These are phyloP conservation scores for Tolypocladium ovalisporum DNA, from an alignment of 2,329 filamentous ascomycete genomes.

Conservation along the genomic window DNA sequence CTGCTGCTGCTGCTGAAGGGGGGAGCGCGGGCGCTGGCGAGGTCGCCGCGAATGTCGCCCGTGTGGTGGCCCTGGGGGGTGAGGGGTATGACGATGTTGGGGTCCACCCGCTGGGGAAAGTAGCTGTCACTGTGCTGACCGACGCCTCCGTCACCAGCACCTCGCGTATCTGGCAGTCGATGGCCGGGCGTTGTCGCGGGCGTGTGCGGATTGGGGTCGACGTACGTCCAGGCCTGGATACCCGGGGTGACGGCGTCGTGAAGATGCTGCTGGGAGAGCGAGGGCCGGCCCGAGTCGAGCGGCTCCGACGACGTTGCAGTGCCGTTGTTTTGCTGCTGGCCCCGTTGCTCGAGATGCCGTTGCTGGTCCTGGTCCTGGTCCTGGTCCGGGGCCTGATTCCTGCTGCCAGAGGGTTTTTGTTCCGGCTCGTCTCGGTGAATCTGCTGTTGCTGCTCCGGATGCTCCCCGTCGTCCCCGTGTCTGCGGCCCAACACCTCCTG, in stretches of 20 bases:
- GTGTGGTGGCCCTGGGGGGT: conserved; percentile 2
- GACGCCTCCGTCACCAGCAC: neutral
- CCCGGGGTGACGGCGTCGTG: conserved; percentile 15
- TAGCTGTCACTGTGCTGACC: neutral
- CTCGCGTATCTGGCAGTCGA: neutral
- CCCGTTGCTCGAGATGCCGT: neutral
- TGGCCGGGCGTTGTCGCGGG: neutral
- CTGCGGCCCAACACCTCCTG: neutral
- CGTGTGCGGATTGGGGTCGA: conserved; percentile 2
- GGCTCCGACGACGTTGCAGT: neutral
- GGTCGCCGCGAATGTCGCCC: neutral
- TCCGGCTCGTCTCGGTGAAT: neutral
- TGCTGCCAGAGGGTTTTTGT: neutral
- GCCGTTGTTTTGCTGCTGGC: no score
- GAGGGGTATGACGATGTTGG: conserved; percentile 4
- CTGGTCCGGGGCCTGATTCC: neutral
- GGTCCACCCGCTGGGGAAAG: conserved; percentile 3
- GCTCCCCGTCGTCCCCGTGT: neutral
- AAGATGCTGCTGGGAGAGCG: neutral
- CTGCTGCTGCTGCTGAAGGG: neutral
- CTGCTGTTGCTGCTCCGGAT: neutral
- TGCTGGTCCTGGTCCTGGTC: neutral
- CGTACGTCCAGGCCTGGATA: conserved; percentile 13
- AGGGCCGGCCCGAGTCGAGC: no score
- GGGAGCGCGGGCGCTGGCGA: neutral